These are phyloP conservation scores for Pseudogymnoascus sp. DNA, from an alignment of 2,329 filamentous ascomycete species.

Conservation along the genomic window DNA sequence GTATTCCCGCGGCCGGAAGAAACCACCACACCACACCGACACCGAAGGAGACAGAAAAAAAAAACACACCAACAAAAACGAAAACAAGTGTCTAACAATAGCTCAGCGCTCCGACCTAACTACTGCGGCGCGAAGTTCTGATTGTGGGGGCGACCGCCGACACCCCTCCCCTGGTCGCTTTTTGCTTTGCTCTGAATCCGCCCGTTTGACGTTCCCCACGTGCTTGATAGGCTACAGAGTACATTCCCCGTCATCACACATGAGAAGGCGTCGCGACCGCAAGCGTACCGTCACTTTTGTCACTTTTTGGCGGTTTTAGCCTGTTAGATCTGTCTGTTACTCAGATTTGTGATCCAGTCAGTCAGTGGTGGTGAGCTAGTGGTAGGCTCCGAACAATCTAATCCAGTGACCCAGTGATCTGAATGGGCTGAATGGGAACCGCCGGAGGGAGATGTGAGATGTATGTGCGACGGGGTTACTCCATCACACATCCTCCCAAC, in stretches of 20 bases:
- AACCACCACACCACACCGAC: background rate
- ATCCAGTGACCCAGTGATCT: background rate
- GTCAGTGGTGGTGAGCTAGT: background rate
- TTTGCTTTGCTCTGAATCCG: background rate
- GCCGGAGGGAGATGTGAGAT: background rate
- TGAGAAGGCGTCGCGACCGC: background rate
- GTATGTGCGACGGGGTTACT: background rate
- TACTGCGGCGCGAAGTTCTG: background rate
- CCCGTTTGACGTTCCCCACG: background rate
- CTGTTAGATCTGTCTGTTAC: background rate
- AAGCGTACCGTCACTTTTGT: background rate
- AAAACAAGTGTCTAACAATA: background rate
- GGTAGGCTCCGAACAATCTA: background rate
- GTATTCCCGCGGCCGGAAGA: background rate
- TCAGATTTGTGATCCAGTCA: background rate
- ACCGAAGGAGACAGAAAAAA: background rate
- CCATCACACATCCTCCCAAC: background rate
- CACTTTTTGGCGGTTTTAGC: background rate
- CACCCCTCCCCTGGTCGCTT: background rate
- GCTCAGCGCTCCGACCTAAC: background rate
- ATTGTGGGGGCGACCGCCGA: background rate
- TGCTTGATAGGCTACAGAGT: conserved; percentile 1
- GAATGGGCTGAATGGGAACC: background rate
- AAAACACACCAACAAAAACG: background rate
- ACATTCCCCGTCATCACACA: background rate